These are phyloP conservation scores for Hyaloperonospora brassicae DNA, from an alignment of 352 stramenopile species.

Conservation along the genomic window DNA sequence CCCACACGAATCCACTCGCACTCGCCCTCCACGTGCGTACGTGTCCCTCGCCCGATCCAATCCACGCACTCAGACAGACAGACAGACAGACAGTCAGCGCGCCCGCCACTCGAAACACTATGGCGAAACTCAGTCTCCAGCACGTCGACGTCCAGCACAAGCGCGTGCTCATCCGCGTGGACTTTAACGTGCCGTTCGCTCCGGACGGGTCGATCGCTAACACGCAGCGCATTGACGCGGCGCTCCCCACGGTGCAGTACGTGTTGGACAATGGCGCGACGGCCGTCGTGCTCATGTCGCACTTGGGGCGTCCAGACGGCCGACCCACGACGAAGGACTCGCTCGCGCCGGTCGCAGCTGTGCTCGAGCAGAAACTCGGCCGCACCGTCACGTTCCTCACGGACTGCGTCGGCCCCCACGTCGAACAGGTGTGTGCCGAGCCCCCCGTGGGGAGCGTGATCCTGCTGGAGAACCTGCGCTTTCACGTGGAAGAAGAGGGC, in stretches of 20 bases:
- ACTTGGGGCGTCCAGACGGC: conserved; percentile 97
- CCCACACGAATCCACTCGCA: too few relatives aligned
- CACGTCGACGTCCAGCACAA: conserved; percentile 94
- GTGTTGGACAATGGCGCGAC: conserved; percentile 96
- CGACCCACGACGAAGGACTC: conserved; percentile 92
- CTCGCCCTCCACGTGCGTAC: too few relatives aligned
- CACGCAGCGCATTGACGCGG: conserved; percentile 97
- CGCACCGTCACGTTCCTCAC: conserved; percentile 89
- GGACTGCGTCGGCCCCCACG: conserved; percentile 93
- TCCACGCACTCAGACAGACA: too few relatives aligned
- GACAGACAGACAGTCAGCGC: too few relatives aligned
- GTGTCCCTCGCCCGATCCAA: too few relatives aligned
- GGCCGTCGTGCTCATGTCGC: conserved; percentile 96
- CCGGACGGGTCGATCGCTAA: conserved; percentile 93
- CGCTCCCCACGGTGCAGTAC: conserved; percentile 95
- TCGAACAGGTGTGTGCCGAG: conserved; percentile 64
- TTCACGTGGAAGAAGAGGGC: conserved; percentile 95
- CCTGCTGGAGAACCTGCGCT: conserved; percentile 98
- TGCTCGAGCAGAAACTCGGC: conserved; percentile 88
- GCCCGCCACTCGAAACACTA: conserved; percentile 7
- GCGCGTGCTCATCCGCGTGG: conserved; percentile 97
- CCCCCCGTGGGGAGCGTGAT: conserved; percentile 84
- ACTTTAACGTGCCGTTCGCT: conserved; percentile 99
- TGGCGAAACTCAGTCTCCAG: conserved; percentile 87
- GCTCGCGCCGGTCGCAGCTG: conserved; percentile 89